phyloP scores from a whole-genome alignment of 805 yeast species.

The Pichia nanzhaoensis region DNA sequence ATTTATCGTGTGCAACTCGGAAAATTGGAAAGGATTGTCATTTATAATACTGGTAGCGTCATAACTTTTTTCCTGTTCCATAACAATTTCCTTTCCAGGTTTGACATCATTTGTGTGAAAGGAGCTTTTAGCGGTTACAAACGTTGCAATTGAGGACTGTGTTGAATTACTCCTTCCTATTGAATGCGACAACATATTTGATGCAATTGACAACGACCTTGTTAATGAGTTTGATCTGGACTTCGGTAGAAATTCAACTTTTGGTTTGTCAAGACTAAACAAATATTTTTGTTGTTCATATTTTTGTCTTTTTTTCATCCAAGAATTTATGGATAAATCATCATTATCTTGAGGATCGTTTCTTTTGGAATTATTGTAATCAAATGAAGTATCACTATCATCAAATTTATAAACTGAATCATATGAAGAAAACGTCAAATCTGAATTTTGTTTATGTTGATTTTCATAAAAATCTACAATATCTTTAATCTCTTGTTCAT shows the following conservation, averaged over 20 bases:
- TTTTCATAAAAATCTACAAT: conserved; percentile 29
- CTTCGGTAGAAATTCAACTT: background rate
- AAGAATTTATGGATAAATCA: conserved; percentile 43
- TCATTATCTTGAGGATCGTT: conserved; percentile 34
- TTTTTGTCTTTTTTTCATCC: conserved; percentile 45
- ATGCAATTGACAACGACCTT: conserved; percentile 27
- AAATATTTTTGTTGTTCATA: conserved; percentile 27
- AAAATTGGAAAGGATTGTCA: conserved; percentile 6
- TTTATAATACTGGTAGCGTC: background rate
- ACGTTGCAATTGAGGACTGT: conserved; percentile 26
- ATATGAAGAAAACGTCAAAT: conserved; percentile 15
- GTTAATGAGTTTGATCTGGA: conserved; percentile 12
- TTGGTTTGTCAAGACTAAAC: background rate
- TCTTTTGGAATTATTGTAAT: conserved; percentile 18
- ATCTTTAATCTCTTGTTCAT: conserved; percentile 26
- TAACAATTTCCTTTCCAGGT: no score
- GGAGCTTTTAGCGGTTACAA: conserved; percentile 17
- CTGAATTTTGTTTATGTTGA: conserved; percentile 19
- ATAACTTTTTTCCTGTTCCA: background rate
- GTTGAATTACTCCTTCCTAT: conserved; percentile 23
- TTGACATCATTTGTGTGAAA: no score
- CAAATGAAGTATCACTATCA: background rate
- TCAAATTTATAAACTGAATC: conserved; percentile 9
- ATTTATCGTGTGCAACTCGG: background rate
- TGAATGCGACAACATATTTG: conserved; percentile 23